Evolutionary conservation across 495 filamentous ascomycete genomes (phyloP).

Genomic region (Xylaria grammica): DNA sequence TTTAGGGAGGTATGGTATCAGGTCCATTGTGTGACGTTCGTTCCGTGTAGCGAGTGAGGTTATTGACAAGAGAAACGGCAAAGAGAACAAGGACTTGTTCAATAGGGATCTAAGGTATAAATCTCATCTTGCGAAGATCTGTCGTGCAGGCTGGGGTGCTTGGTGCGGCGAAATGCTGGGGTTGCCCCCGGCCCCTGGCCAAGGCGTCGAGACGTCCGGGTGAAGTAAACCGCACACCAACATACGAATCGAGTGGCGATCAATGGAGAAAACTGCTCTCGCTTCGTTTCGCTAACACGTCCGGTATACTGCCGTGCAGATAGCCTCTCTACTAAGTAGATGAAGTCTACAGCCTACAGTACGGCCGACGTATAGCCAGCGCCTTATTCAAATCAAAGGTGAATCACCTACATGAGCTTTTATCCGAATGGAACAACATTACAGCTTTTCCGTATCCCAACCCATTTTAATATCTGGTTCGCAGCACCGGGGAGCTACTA

Average conservation of each 20-base stretch:
- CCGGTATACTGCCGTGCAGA: no score
- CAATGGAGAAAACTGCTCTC: background rate
- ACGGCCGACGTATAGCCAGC: no score
- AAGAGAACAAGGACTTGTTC: background rate
- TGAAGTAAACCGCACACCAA: constrained; percentile 2
- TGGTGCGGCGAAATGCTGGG: background rate
- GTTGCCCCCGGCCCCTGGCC: background rate
- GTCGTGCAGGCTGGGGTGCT: background rate
- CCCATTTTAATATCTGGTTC: background rate
- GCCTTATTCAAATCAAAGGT: no score
- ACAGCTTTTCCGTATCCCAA: background rate
- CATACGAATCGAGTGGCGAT: background rate
- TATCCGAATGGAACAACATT: constrained; percentile 6
- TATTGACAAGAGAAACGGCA: background rate
- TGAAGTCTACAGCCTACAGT: background rate
- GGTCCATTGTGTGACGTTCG: constrained; percentile 15
- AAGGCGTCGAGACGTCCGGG: background rate
- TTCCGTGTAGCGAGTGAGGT: no score
- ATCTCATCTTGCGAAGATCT: background rate
- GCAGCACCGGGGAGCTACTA: background rate
- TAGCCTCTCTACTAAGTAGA: no score
- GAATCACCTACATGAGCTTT: background rate
- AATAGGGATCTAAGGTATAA: background rate
- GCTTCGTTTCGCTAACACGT: background rate
- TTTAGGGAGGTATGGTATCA: constrained; percentile 24